These are phyloP conservation scores for Cryptococcus sp. DNA, from an alignment of 1,284 basidiomycete genomes.

Conservation along the genomic window DNA sequence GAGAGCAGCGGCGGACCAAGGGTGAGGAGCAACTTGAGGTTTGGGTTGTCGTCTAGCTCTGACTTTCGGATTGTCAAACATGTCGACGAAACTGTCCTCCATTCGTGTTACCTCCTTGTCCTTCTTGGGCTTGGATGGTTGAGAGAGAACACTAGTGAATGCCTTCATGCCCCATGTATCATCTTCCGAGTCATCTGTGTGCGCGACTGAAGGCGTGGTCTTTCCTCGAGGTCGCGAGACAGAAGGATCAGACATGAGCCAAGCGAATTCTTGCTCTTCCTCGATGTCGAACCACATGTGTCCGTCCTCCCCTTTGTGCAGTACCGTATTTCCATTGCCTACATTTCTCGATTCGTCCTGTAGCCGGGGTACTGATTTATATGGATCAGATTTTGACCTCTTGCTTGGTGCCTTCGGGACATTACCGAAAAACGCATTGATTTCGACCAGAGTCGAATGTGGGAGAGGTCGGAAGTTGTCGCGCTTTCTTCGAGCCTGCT, in stretches of 20 bases:
- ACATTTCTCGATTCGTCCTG: conserved; percentile 10
- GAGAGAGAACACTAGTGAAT: conserved; percentile 23
- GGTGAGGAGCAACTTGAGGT: background rate
- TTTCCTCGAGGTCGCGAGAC: background rate
- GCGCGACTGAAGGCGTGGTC: conserved; percentile 2
- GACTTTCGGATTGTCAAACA: background rate
- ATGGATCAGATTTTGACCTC: background rate
- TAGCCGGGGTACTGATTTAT: background rate
- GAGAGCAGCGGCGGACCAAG: background rate
- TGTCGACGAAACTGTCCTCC: background rate
- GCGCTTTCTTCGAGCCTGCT: conserved; percentile 6
- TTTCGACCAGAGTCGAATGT: conserved; percentile 25
- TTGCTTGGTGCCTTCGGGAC: conserved; percentile 13
- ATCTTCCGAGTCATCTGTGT: background rate
- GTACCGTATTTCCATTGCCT: conserved; percentile 14
- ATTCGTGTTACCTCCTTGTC: no score
- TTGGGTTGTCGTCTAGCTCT: background rate
- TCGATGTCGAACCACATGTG: conserved; percentile 38
- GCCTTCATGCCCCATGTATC: conserved; percentile 26
- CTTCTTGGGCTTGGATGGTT: conserved; percentile 8
- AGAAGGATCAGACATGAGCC: conserved; percentile 28
- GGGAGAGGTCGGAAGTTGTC: conserved; percentile 32
- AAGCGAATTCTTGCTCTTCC: conserved; percentile 40
- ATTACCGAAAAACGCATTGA: conserved; percentile 37
- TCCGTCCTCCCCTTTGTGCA: conserved; percentile 24